phyloP scores from a whole-genome alignment of 768 basidiomycete species.

The Agaricus sinodeliciosus region DNA sequence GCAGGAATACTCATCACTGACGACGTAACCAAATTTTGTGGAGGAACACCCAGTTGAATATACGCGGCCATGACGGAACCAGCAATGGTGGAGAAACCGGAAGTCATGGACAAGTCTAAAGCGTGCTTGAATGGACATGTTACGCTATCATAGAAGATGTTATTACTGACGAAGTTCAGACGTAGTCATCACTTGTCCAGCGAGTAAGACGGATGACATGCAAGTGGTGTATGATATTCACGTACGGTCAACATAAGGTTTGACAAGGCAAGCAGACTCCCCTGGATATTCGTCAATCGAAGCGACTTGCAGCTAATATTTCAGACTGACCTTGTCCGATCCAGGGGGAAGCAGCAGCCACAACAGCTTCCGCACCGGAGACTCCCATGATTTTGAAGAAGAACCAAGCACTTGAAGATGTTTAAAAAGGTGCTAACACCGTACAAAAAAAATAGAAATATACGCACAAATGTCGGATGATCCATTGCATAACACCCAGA shows the following conservation, averaged over 20 bases:
- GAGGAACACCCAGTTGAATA: constrained; percentile 68
- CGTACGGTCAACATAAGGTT: constrained; percentile 68
- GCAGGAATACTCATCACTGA: constrained; percentile 96
- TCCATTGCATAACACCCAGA: constrained; percentile 90
- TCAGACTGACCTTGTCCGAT: constrained; percentile 63
- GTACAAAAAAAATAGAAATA: background rate
- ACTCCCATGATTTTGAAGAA: constrained; percentile 90
- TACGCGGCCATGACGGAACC: constrained; percentile 87
- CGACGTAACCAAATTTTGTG: constrained; percentile 78
- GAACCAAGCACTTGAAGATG: constrained; percentile 65
- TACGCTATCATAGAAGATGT: background rate
- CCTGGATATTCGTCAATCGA: constrained; percentile 17
- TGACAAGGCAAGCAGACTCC: constrained; percentile 81
- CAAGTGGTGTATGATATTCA: constrained; percentile 7
- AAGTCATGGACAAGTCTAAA: constrained; percentile 75
- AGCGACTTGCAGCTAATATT: background rate
- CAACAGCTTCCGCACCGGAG: constrained; percentile 92
- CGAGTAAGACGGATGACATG: background rate
- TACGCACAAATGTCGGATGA: constrained; percentile 75
- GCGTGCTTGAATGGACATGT: background rate
- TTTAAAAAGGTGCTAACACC: background rate
- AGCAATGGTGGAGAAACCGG: constrained; percentile 90
- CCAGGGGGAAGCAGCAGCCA: constrained; percentile 91
- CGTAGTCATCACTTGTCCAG: constrained; percentile 56
- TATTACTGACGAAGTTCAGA: constrained; percentile 62